Conservation (phyloP, 345 rosid species). For the Cardamine chenopodiifolia region DNA sequence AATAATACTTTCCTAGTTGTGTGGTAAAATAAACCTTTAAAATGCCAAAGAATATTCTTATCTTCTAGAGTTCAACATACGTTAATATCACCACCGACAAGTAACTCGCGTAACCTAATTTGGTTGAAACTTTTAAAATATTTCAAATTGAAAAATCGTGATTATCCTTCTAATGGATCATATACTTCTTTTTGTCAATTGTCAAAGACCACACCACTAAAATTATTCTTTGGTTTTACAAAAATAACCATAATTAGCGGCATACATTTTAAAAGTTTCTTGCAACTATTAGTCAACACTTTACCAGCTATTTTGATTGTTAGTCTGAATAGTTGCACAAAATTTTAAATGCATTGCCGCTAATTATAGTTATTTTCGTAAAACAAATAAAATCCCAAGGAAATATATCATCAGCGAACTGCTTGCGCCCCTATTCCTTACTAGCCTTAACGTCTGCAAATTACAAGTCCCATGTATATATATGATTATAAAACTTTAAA, state of each 20-base stretch:
- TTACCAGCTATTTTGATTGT: background rate
- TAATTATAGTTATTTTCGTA: too few relatives aligned
- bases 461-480: background rate
- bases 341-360: too few relatives aligned
- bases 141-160: background rate
- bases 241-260: constrained; percentile 35
- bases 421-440: background rate
- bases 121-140: background rate
- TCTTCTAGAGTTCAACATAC: constrained; percentile 28
- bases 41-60: constrained; percentile 42
- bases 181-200: constrained; percentile 14
- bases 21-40: constrained; percentile 33
- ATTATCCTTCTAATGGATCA: background rate
- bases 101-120: constrained; percentile 29
- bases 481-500: background rate
- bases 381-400: background rate
- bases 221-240: background rate
- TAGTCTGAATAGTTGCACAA: too few relatives aligned
- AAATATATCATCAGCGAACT: background rate
- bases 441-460: background rate
- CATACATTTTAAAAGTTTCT: background rate
- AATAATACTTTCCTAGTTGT: constrained; percentile 20
- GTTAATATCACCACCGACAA: constrained; percentile 35
- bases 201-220: constrained; percentile 17
- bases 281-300: constrained; percentile 30